A percentile compares a stretch with the other conserved stretches of the same genome.
phyloP scores from a whole-genome alignment of 1,284 basidiomycete species.

The Sanghuangporus weigelae region DNA sequence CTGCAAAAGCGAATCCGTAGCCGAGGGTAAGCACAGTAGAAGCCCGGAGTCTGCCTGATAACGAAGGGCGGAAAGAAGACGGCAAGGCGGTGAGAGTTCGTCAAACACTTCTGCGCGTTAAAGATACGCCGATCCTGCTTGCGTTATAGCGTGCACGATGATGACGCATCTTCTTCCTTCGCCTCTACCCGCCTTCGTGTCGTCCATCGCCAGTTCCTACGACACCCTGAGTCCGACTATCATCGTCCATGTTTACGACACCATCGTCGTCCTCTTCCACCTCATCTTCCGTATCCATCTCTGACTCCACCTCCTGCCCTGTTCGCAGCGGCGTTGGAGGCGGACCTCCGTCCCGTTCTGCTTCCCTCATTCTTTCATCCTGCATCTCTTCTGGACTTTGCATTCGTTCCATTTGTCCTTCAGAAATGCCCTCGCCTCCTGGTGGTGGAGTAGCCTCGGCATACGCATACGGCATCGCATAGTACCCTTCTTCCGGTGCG shows the following conservation, averaged over 20 bases:
- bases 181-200: constrained; percentile 14
- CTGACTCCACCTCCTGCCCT: neutral
- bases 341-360: neutral
- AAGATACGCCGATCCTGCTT: neutral
- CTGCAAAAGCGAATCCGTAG: neutral
- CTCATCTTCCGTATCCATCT: constrained; percentile 3
- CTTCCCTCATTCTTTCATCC: neutral
- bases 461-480: constrained; percentile 10
- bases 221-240: neutral
- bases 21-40: neutral
- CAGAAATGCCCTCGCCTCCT: neutral
- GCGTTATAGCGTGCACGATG: neutral
- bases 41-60: neutral
- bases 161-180: neutral
- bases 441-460: constrained; percentile 11
- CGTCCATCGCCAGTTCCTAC: constrained; percentile 9
- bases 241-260: constrained; percentile 1
- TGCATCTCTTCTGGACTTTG: neutral
- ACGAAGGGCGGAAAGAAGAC: neutral
- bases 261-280: constrained; percentile 1
- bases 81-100: neutral
- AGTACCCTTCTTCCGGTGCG: constrained; percentile 3
- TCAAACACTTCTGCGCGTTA: neutral
- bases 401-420: neutral
- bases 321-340: neutral